Evolutionary conservation across 305 asterid genomes (phyloP).

Genomic region (Solanum aculeatissimum): DNA sequence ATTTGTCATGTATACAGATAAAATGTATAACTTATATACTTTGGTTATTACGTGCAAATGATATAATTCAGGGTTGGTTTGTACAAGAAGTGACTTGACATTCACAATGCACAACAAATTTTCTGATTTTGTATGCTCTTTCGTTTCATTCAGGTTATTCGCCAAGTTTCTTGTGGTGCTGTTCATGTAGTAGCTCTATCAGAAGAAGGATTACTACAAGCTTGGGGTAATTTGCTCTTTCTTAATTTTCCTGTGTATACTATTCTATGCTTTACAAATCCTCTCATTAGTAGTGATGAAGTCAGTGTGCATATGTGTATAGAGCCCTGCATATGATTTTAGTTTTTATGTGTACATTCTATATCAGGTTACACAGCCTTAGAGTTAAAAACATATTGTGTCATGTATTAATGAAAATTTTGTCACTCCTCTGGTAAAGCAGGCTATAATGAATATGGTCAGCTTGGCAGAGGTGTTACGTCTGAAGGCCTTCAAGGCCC

Average conservation of each 20-base stretch:
- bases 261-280: neutral
- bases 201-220: slow-evolving; percentile 85
- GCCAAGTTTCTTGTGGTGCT: slow-evolving; percentile 97
- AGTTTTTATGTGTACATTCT: neutral
- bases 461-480: slow-evolving; percentile 98
- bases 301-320: neutral
- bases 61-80: neutral
- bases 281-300: neutral
- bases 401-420: slow-evolving; percentile 35
- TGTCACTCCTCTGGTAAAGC: slow-evolving; percentile 58
- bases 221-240: slow-evolving; percentile 64
- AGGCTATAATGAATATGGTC: slow-evolving; percentile 99
- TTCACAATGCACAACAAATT: neutral
- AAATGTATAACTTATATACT: neutral
- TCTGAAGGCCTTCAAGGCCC: slow-evolving; percentile 97
- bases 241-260: neutral
- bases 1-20: neutral
- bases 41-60: neutral
- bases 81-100: neutral
- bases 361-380: neutral
- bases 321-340: neutral
- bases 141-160: slow-evolving; percentile 44
- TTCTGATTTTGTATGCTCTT: neutral
- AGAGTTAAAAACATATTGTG: slow-evolving; percentile 13
- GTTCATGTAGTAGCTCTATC: slow-evolving; percentile 88